phyloP scores from a whole-genome alignment of 495 filamentous ascomycete species.

The Aspergillus hancockii region DNA sequence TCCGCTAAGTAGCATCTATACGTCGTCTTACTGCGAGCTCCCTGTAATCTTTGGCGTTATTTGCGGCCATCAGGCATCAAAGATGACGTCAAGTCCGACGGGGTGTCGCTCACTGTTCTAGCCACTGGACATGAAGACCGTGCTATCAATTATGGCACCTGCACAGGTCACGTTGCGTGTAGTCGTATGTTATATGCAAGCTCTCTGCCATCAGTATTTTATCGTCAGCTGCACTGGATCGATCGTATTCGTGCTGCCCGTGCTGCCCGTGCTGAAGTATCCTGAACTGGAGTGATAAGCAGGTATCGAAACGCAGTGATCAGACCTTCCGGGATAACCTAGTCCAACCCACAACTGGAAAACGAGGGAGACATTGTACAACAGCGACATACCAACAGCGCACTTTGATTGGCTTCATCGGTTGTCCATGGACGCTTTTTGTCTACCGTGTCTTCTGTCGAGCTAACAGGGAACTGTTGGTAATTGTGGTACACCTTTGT shows the following conservation, averaged over 20 bases:
- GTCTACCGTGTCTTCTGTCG: background rate
- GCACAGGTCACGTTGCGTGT: background rate
- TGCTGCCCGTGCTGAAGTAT: background rate
- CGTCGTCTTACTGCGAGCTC: background rate
- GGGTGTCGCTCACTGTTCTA: background rate
- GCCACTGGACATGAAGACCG: background rate
- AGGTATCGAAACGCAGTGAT: background rate
- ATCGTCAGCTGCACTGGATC: background rate
- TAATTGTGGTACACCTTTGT: background rate
- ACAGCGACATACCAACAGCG: background rate
- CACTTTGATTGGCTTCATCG: background rate
- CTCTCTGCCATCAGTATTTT: background rate
- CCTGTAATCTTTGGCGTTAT: background rate
- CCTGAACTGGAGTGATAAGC: background rate
- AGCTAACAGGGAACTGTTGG: background rate
- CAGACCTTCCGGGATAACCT: background rate
- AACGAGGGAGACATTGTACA: background rate
- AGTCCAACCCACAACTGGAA: background rate
- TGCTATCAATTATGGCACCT: background rate
- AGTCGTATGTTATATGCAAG: background rate
- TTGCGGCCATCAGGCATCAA: background rate
- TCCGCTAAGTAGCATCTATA: background rate
- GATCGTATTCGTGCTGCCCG: no score
- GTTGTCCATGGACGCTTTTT: background rate
- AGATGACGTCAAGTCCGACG: background rate